Evolutionary conservation across 1,284 basidiomycete species (phyloP), one percentile per base, ranked within the genome.

Genomic region (Moniliella sp.): DNA sequence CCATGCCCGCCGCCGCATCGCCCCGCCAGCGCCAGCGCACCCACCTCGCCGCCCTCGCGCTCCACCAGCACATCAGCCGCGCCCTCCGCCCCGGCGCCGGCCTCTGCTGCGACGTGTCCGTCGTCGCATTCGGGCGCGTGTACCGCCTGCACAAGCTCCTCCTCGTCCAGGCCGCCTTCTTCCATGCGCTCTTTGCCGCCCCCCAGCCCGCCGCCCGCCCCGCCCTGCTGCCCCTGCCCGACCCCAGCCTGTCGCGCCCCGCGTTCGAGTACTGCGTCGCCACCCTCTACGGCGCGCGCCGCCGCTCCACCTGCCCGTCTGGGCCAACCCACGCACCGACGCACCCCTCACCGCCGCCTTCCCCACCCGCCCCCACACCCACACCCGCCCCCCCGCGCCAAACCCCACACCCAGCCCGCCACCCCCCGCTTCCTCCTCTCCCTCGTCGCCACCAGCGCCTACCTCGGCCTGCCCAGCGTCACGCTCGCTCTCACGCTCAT

Each of bases 391-490:
- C 28, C 4, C 12, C n/a, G 3, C 18, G 18, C n/a, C n/a, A n/a
- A n/a, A n/a, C n/a, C n/a, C n/a, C n/a, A 23, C 21, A 23, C 21
- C 25, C 78, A 84, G 35, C 73, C 75, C 0, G 77, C 76, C 0
- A 73, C 75, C 1, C 80, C 83, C 3, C 68, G 74, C 4, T 76
- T 91, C 51, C 68, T 91, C 2, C 68, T 86, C 8, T 84, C 81
- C 4, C 69, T 88, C 11, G 69, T 88, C 17, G 79, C 81, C 0
- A 82, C 81, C 3, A 70, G 80, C 0, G 70, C 78, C 27, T 91
- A 82, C 60, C 73, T 93, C 18, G 77, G 76, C 25, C 76, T 86
- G 15, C 76, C 78, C 0, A 68, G 73, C 8, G 59, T 84, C 16
- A 73, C 78, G 13, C 74, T 80, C 43, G 75, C 78, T 0, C 65